Conservation (phyloP, 2,329 filamentous ascomycete species). For the Calonectria montana region DNA sequence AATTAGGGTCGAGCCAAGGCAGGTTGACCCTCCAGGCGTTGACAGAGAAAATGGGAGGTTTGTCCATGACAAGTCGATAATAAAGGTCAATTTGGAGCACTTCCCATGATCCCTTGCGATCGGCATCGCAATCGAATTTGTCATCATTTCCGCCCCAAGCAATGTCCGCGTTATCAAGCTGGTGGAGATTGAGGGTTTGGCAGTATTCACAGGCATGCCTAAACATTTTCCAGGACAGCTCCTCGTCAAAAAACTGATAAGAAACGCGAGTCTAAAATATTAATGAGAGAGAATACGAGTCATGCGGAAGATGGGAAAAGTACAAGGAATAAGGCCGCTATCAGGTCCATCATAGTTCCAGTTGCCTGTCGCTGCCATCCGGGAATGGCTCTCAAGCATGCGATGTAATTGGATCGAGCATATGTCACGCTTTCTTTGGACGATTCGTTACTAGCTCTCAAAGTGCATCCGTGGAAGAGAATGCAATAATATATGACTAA, state of each 20-base stretch:
- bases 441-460: conserved; percentile 34
- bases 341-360: conserved; percentile 44
- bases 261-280: conserved; percentile 41
- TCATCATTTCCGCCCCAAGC: conserved; percentile 11
- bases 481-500: conserved; percentile 30
- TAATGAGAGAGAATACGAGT: background rate
- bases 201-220: conserved; percentile 46
- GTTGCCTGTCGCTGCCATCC: conserved; percentile 46
- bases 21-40: conserved; percentile 47
- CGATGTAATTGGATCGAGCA: conserved; percentile 41
- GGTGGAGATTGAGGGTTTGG: conserved; percentile 45
- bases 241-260: conserved; percentile 47
- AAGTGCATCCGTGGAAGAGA: conserved; percentile 42
- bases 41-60: conserved; percentile 41
- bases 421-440: conserved; percentile 32
- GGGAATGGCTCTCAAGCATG: conserved; percentile 44
- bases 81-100: conserved; percentile 47
- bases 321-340: conserved; percentile 45
- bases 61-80: conserved; percentile 46
- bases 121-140: conserved; percentile 35
- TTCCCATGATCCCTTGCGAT: conserved; percentile 48
- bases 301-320: background rate
- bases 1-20: conserved; percentile 44
- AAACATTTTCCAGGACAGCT: conserved; percentile 46
- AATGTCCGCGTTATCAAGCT: conserved; percentile 42